Percentiles rank a stretch among this genome's conserved stretches.
phyloP scores from a whole-genome alignment of 2,329 filamentous ascomycete genomes.

The Acrocalymma vagum region DNA sequence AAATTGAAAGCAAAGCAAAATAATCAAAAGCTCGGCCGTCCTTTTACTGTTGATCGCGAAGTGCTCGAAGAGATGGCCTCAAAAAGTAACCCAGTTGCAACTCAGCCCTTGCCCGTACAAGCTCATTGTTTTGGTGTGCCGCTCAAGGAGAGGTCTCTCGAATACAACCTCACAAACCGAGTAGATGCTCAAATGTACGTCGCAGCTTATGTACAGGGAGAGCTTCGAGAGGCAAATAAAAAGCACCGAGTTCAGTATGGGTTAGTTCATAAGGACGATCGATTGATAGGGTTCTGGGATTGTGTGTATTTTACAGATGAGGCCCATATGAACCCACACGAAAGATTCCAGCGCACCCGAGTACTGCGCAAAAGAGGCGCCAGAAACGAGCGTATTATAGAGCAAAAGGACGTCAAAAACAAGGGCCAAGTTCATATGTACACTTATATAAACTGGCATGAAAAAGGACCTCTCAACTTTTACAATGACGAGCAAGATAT shows the following conservation, averaged over 20 bases:
- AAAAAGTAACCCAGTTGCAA: not conserved
- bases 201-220: not conserved
- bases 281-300: not conserved
- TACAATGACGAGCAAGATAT: constrained; percentile 12
- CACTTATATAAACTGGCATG: too few relatives aligned
- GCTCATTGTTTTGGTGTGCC: not conserved
- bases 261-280: not conserved
- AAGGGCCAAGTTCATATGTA: too few relatives aligned
- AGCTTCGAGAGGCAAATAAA: not conserved
- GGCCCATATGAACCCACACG: not conserved
- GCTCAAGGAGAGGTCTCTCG: not conserved
- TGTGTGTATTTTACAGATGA: not conserved
- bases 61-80: not conserved
- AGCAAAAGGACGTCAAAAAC: too few relatives aligned
- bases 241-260: not conserved
- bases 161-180: not conserved
- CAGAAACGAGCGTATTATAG: too few relatives aligned
- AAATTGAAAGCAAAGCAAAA: too few relatives aligned
- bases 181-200: not conserved
- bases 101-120: not conserved
- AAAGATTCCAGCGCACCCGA: not conserved
- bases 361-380: not conserved
- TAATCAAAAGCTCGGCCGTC: too few relatives aligned
- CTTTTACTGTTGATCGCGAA: too few relatives aligned
- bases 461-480: too few relatives aligned